Conservation (phyloP, 345 rosid genomes). For the Eucalyptus guilfoylei region DNA sequence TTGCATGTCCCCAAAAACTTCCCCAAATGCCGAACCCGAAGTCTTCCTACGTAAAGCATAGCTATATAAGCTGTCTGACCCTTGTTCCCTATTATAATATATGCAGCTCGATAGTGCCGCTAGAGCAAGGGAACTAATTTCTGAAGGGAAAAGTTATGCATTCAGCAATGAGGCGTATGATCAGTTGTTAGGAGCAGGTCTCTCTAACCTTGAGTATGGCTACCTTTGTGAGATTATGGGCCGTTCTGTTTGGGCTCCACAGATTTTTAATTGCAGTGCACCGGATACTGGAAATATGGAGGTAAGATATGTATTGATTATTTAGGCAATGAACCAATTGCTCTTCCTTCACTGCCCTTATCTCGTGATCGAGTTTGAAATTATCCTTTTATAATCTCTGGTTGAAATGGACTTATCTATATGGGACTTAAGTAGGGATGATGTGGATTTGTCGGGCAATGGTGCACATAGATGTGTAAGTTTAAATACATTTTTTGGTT, state of each 20-base stretch:
- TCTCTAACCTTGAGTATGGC: constrained; percentile 93
- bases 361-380: background rate
- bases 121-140: constrained; percentile 62
- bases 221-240: constrained; percentile 99
- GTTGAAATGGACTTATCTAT: background rate
- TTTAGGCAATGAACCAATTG: background rate
- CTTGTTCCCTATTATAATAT: background rate
- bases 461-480: background rate
- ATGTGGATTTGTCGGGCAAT: background rate
- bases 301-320: constrained; percentile 24
- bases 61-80: background rate
- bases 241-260: constrained; percentile 93
- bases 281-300: constrained; percentile 99
- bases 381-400: background rate
- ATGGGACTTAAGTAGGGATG: background rate
- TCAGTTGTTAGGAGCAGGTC: constrained; percentile 76
- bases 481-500: background rate
- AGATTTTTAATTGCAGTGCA: constrained; percentile 90
- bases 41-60: background rate
- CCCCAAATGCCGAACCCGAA: background rate
- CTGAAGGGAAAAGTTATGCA: constrained; percentile 15
- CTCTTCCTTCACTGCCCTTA: background rate
- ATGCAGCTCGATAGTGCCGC: constrained; percentile 84
- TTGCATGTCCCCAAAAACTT: background rate
- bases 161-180: constrained; percentile 9